phyloP scores from a whole-genome alignment of 768 basidiomycete genomes.

The Naganishia onofrii region DNA sequence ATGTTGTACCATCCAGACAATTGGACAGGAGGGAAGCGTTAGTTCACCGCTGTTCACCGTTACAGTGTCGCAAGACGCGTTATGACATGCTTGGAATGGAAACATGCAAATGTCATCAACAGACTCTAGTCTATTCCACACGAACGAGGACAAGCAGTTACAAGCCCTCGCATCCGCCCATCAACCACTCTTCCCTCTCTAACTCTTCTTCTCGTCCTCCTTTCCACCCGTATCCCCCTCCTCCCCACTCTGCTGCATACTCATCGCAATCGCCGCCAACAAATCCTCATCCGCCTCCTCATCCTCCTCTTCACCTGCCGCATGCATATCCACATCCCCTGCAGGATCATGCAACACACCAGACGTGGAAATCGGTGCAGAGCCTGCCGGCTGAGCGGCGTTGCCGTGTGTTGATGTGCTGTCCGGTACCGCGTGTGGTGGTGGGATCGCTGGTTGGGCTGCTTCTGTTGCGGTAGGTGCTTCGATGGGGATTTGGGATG shows the following conservation, averaged over 20 bases:
- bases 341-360: constrained; percentile 55
- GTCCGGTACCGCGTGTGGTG: neutral
- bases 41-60: too few relatives aligned
- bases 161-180: neutral
- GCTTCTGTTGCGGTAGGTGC: constrained; percentile 16
- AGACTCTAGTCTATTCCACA: neutral
- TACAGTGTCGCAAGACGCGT: too few relatives aligned
- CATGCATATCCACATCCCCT: constrained; percentile 59
- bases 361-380: constrained; percentile 29
- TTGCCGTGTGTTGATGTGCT: constrained; percentile 25
- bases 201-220: constrained; percentile 23
- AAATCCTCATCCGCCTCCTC: constrained; percentile 82
- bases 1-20: too few relatives aligned
- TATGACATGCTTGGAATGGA: too few relatives aligned
- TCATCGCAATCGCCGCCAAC: constrained; percentile 86
- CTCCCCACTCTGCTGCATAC: constrained; percentile 57
- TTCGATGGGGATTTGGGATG: constrained; percentile 37
- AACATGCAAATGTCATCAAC: neutral
- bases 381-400: constrained; percentile 29
- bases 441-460: constrained; percentile 12
- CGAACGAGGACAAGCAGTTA: too few relatives aligned
- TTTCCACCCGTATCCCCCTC: constrained; percentile 35
- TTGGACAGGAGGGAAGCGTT: too few relatives aligned
- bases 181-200: neutral
- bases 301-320: constrained; percentile 58